These are phyloP conservation scores for Syncephalastrum contaminatum DNA, from an alignment of 371 early-diverging fungal genomes.

Conservation along the genomic window DNA sequence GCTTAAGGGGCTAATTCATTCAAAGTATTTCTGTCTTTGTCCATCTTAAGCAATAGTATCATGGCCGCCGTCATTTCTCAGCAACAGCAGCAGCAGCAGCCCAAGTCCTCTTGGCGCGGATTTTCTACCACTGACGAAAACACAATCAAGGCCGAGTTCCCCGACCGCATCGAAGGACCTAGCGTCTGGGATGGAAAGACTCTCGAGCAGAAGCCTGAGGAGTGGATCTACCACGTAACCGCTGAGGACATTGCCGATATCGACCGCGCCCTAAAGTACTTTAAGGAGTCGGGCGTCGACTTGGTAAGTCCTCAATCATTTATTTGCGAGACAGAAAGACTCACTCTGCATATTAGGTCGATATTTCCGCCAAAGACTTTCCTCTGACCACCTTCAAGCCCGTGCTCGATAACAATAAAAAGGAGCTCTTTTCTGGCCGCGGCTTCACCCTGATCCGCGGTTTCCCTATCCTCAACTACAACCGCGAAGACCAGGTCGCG, in stretches of 20 bases:
- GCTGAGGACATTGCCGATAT: conserved; percentile 37
- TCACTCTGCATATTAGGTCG: conserved; percentile 10
- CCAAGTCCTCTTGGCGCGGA: conserved; percentile 21
- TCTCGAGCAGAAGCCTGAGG: conserved; percentile 35
- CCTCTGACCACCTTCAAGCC: conserved; percentile 31
- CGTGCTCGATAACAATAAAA: conserved; percentile 23
- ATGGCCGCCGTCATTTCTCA: too few species aligned
- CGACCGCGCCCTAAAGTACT: conserved; percentile 34
- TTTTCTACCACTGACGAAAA: conserved; percentile 21
- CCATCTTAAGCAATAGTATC: too few species aligned
- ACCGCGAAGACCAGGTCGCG: conserved; percentile 35
- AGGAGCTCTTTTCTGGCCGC: conserved; percentile 29
- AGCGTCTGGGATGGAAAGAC: conserved; percentile 43
- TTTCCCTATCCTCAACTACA: conserved; percentile 33
- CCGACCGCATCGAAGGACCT: conserved; percentile 37
- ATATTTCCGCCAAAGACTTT: conserved; percentile 25
- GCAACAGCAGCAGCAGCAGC: too few species aligned
- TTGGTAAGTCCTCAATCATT: conserved; percentile 10
- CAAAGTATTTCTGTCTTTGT: too few species aligned
- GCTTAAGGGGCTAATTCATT: too few species aligned
- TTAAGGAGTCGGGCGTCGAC: conserved; percentile 23
- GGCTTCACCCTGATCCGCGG: conserved; percentile 44
- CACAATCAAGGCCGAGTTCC: conserved; percentile 22
- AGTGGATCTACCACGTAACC: conserved; percentile 41
- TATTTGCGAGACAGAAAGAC: neutral